phyloP scores from a whole-genome alignment of 2,329 filamentous ascomycete genomes.

The Trichoderma lentiforme region DNA sequence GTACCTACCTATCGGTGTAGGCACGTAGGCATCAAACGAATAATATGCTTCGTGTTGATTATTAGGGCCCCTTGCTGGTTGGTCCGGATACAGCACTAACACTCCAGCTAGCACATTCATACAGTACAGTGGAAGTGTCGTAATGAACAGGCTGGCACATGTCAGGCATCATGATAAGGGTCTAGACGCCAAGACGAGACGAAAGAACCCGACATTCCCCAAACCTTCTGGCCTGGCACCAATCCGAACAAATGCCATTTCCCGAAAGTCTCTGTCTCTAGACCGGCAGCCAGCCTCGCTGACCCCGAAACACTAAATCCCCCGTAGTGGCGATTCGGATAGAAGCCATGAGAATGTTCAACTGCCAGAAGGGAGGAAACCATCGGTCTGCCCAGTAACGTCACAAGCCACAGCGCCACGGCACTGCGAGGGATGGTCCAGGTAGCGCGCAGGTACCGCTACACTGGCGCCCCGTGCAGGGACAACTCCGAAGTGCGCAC shows the following conservation, averaged over 20 bases:
- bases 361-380: slow-evolving; percentile 3
- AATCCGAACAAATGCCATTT: not conserved
- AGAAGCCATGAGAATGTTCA: slow-evolving; percentile 8
- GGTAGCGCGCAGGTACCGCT: not conserved
- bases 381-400: slow-evolving; percentile 14
- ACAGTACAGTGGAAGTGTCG: not conserved
- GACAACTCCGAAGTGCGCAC: not conserved
- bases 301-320: not conserved
- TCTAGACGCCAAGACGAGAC: not conserved
- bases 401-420: slow-evolving; percentile 19
- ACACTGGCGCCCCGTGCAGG: not conserved
- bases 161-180: slow-evolving; percentile 15
- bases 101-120: not conserved
- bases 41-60: not conserved
- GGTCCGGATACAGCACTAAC: not conserved
- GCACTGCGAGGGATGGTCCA: not conserved
- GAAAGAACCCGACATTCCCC: not conserved
- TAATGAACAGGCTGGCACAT: not conserved
- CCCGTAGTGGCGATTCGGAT: slow-evolving; percentile 9
- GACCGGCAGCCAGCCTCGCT: slow-evolving; percentile 5
- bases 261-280: not conserved
- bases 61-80: not conserved
- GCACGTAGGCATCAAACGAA: not conserved
- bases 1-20: slow-evolving; percentile 5
- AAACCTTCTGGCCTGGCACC: not conserved